A percentile compares a stretch with the other conserved stretches of the same genome.
phyloP scores from a whole-genome alignment of 1,284 basidiomycete species.

The Flammula alnicola region DNA sequence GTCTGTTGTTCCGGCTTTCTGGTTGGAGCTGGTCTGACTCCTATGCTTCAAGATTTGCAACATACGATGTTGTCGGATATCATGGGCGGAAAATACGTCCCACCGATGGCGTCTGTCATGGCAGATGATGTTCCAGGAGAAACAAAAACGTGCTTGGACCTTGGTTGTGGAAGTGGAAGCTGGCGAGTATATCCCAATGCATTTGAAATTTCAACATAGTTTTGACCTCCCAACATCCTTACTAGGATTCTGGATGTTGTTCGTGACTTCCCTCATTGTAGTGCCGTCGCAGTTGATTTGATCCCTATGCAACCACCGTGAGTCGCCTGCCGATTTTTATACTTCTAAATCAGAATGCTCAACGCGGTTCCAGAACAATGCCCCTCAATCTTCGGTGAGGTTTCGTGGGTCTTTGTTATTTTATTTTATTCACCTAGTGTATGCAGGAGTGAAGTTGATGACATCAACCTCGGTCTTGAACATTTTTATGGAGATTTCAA shows the following conservation, averaged over 20 bases:
- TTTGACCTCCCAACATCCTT: constrained; percentile 3
- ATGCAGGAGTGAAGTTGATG: constrained; percentile 76
- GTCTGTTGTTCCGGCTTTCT: constrained; percentile 42
- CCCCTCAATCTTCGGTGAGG: constrained; percentile 71
- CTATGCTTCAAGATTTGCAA: constrained; percentile 57
- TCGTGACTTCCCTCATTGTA: constrained; percentile 70
- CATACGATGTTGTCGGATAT: constrained; percentile 64
- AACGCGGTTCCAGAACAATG: constrained; percentile 52
- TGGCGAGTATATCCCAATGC: constrained; percentile 52
- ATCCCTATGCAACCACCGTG: constrained; percentile 75
- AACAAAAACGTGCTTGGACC: constrained; percentile 68
- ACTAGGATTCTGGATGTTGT: constrained; percentile 76
- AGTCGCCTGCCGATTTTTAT: constrained; percentile 25
- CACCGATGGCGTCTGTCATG: constrained; percentile 59
- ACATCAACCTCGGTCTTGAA: constrained; percentile 80
- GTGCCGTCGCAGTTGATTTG: constrained; percentile 74
- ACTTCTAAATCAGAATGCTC: background rate
- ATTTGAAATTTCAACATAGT: background rate
- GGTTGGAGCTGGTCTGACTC: background rate
- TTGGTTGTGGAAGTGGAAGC: constrained; percentile 78
- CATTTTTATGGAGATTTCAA: constrained; percentile 80
- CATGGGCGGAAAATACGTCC: constrained; percentile 66
- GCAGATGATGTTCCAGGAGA: constrained; percentile 59
- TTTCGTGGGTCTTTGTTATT: constrained; percentile 3
- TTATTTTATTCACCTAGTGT: constrained; percentile 1